These are phyloP conservation scores for Themeda triandra DNA, from an alignment of 176 grass and related monocot genomes.

Conservation along the genomic window DNA sequence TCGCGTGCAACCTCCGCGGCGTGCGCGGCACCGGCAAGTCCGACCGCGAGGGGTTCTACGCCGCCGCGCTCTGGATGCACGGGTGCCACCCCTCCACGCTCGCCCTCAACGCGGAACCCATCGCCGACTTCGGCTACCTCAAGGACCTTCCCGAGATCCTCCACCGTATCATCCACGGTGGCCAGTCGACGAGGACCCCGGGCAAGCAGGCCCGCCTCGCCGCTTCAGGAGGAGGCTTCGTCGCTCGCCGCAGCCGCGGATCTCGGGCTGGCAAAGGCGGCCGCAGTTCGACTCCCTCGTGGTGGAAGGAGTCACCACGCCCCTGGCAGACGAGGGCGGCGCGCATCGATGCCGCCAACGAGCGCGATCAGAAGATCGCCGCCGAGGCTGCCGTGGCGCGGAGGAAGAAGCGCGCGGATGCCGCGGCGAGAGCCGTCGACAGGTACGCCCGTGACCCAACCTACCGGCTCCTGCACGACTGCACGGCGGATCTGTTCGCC, in stretches of 20 bases:
- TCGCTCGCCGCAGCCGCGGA: background rate
- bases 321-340: constrained; percentile 6
- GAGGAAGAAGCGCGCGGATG: constrained; percentile 31
- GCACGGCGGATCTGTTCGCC: constrained; percentile 51
- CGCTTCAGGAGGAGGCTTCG: background rate
- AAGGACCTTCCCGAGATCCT: constrained; percentile 78
- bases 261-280: background rate
- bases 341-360: constrained; percentile 41
- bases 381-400: constrained; percentile 33
- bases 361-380: constrained; percentile 17
- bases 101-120: constrained; percentile 50
- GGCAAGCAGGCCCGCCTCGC: constrained; percentile 26
- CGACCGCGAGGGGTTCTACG: constrained; percentile 25
- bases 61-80: constrained; percentile 41
- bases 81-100: constrained; percentile 62
- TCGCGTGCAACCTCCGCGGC: constrained; percentile 32
- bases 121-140: constrained; percentile 64
- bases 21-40: constrained; percentile 6
- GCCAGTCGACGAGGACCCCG: constrained; percentile 1
- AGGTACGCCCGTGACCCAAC: constrained; percentile 37
- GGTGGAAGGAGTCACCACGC: background rate
- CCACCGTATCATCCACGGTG: constrained; percentile 58
- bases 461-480: constrained; percentile 61
- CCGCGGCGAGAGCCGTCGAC: constrained; percentile 41
- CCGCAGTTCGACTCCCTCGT: background rate